Evolutionary conservation across 257 asterid genomes (phyloP).

Genomic region (Gentiana macrophylla): DNA sequence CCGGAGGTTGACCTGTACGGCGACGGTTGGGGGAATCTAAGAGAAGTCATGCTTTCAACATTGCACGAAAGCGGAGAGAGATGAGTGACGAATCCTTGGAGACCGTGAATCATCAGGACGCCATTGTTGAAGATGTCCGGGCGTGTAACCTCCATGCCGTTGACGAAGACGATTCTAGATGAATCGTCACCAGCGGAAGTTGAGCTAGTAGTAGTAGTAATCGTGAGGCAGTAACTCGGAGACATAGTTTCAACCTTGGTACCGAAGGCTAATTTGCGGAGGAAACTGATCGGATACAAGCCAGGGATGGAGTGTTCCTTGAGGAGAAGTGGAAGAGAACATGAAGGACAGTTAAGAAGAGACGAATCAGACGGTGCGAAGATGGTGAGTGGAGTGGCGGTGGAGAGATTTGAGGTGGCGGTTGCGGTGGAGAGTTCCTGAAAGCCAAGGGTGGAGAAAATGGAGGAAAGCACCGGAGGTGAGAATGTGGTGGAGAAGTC

Average conservation of each 20-base stretch:
- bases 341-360: slow-evolving; percentile 61
- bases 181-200: slow-evolving; percentile 5
- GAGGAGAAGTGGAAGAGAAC: slow-evolving; percentile 46
- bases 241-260: slow-evolving; percentile 72
- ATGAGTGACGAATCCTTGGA: slow-evolving; percentile 54
- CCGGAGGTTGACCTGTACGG: slow-evolving; percentile 3
- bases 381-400: slow-evolving; percentile 55
- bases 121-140: slow-evolving; percentile 71
- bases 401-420: slow-evolving; percentile 45
- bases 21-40: slow-evolving; percentile 33
- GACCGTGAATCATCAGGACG: slow-evolving; percentile 46
- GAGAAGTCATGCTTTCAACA: slow-evolving; percentile 49
- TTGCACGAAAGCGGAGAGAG: slow-evolving; percentile 66
- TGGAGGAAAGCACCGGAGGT: slow-evolving; percentile 39
- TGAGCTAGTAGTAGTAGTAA: slow-evolving; percentile 21
- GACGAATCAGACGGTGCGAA: slow-evolving; percentile 81
- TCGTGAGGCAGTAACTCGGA: slow-evolving; percentile 57
- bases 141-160: slow-evolving; percentile 49
- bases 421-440: slow-evolving; percentile 60
- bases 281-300: slow-evolving; percentile 48
- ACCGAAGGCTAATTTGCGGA: slow-evolving; percentile 57
- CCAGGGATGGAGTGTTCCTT: slow-evolving; percentile 82
- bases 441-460: slow-evolving; percentile 72
- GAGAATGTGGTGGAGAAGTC: background rate
- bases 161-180: slow-evolving; percentile 33